Evolutionary conservation across 169 alveolate species (phyloP).

Genomic region (Plasmodium cynomolgi): DNA sequence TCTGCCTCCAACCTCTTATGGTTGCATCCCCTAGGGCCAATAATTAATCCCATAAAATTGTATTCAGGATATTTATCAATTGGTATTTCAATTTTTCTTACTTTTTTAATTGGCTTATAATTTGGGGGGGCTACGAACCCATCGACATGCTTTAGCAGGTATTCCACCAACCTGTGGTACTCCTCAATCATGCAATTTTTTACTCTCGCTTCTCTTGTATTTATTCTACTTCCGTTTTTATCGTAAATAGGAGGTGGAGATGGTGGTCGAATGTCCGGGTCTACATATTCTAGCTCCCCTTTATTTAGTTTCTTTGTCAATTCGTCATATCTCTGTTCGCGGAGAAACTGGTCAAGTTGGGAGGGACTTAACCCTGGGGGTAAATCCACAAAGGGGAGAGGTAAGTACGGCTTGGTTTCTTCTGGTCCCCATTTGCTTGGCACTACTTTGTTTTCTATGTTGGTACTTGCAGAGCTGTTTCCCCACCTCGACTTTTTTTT

Average conservation of each 20-base stretch:
- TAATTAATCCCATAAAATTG: slow-evolving; percentile 94
- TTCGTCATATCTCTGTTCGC: slow-evolving; percentile 93
- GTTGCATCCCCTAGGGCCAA: slow-evolving; percentile 96
- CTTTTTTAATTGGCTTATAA: slow-evolving; percentile 90
- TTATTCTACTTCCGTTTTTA: slow-evolving; percentile 89
- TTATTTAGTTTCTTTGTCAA: slow-evolving; percentile 86
- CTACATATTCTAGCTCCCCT: slow-evolving; percentile 91
- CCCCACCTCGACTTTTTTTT: slow-evolving; percentile 68
- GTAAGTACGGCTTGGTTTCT: slow-evolving; percentile 88
- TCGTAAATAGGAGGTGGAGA: slow-evolving; percentile 94
- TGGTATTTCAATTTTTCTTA: slow-evolving; percentile 89
- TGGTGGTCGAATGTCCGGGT: slow-evolving; percentile 93
- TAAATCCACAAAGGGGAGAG: slow-evolving; percentile 92
- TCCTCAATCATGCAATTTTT: slow-evolving; percentile 91
- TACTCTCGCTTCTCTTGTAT: slow-evolving; percentile 92
- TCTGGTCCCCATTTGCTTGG: slow-evolving; percentile 83
- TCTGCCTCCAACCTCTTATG: slow-evolving; percentile 93
- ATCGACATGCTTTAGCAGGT: slow-evolving; percentile 86
- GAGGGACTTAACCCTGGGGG: slow-evolving; percentile 91
- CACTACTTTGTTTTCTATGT: slow-evolving; percentile 38
- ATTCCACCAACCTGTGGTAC: slow-evolving; percentile 89
- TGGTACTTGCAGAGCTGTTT: neutral
- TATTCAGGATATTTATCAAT: slow-evolving; percentile 92
- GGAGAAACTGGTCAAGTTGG: slow-evolving; percentile 90
- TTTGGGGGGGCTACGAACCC: slow-evolving; percentile 92